Conservation (phyloP, 495 filamentous ascomycete genomes). For the Tuber brumale region DNA sequence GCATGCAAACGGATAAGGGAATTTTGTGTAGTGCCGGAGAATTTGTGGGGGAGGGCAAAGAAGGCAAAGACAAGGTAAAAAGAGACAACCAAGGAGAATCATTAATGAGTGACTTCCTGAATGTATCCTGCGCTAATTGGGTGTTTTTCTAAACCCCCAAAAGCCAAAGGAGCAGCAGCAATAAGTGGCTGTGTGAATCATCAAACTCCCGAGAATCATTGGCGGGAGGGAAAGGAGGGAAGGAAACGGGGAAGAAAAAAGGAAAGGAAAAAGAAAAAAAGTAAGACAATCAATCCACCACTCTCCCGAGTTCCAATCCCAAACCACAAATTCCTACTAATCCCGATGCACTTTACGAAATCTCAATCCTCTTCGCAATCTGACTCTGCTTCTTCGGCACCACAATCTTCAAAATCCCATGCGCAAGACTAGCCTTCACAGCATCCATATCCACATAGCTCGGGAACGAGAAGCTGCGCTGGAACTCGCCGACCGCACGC, state of each 20-base stretch:
- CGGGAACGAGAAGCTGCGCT: constrained; percentile 73
- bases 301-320: neutral
- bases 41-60: neutral
- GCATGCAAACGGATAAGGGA: neutral
- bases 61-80: neutral
- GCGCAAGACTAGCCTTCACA: constrained; percentile 68
- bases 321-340: neutral
- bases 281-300: neutral
- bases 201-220: neutral
- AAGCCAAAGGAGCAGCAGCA: neutral
- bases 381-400: constrained; percentile 69
- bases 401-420: constrained; percentile 65
- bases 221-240: neutral
- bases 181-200: neutral
- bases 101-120: neutral
- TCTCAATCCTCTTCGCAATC: constrained; percentile 52
- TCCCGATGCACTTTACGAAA: constrained; percentile 47
- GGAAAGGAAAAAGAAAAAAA: neutral
- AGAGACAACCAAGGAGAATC: neutral
- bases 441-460: constrained; percentile 66
- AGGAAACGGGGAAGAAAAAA: neutral
- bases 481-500: constrained; percentile 73
- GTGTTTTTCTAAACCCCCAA: neutral
- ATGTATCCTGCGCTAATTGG: neutral
- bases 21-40: neutral